Conservation (phyloP, 495 filamentous ascomycete genomes). For the Elaphomyces granulatus region DNA sequence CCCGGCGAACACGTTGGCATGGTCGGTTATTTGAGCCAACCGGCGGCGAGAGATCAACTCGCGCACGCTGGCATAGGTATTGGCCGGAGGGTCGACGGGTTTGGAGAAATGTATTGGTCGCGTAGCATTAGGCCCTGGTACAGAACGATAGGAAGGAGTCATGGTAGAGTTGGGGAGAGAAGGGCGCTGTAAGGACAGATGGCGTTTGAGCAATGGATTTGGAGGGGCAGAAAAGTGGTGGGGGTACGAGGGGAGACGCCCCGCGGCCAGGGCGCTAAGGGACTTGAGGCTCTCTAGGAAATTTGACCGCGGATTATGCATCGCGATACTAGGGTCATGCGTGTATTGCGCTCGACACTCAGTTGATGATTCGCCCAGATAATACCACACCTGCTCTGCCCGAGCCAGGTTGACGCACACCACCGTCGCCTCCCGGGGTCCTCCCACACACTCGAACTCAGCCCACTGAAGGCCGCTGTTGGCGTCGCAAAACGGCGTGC, state of each 20-base stretch:
- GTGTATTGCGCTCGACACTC: slow-evolving; percentile 90
- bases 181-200: slow-evolving; percentile 20
- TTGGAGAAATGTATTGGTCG: slow-evolving; percentile 13
- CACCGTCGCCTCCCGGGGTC: slow-evolving; percentile 36
- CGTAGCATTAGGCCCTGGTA: slow-evolving; percentile 15
- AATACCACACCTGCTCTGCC: slow-evolving; percentile 72
- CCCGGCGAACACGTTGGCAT: slow-evolving; percentile 35
- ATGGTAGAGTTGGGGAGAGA: slow-evolving; percentile 30
- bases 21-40: slow-evolving; percentile 36
- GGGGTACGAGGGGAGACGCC: slow-evolving; percentile 1
- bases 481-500: slow-evolving; percentile 43
- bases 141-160: slow-evolving; percentile 36
- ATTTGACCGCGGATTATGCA: slow-evolving; percentile 44
- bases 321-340: slow-evolving; percentile 48
- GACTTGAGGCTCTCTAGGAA: slow-evolving; percentile 42
- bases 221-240: slow-evolving; percentile 10
- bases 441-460: slow-evolving; percentile 54
- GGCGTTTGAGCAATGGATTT: slow-evolving; percentile 22
- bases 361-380: slow-evolving; percentile 73
- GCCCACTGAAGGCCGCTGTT: slow-evolving; percentile 55
- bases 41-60: slow-evolving; percentile 36
- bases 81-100: slow-evolving; percentile 22
- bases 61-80: slow-evolving; percentile 36
- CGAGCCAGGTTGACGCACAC: slow-evolving; percentile 44
- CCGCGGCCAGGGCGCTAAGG: slow-evolving; percentile 19